Conservation (phyloP, 768 basidiomycete species). For the Gloeostereum incarnatum region DNA sequence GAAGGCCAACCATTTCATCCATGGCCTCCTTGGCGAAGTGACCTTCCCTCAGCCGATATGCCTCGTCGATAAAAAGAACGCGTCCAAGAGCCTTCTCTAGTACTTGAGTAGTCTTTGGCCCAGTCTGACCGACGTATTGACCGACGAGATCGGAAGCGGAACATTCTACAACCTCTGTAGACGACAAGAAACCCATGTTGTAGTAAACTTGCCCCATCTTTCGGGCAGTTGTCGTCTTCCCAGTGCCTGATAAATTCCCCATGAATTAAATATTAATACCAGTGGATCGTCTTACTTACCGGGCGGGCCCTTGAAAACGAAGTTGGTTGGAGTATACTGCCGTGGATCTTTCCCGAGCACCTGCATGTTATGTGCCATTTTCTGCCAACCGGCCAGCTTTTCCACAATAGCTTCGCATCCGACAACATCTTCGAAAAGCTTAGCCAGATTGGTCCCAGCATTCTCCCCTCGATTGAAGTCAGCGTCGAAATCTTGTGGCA, state of each 20-base stretch:
- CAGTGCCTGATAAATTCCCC: conserved; percentile 25
- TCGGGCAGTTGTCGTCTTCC: conserved; percentile 42
- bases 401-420: conserved; percentile 46
- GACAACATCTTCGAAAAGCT: conserved; percentile 54
- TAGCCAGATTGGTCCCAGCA: conserved; percentile 39
- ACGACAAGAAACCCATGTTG: conserved; percentile 40
- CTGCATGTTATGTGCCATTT: conserved; percentile 34
- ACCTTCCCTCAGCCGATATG: conserved; percentile 53
- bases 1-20: conserved; percentile 56
- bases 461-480: conserved; percentile 41
- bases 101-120: conserved; percentile 50
- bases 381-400: conserved; percentile 43
- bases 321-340: conserved; percentile 53
- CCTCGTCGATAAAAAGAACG: conserved; percentile 67
- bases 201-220: conserved; percentile 44
- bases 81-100: conserved; percentile 60
- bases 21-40: conserved; percentile 64
- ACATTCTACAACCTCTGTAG: conserved; percentile 50
- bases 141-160: conserved; percentile 65
- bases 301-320: conserved; percentile 69
- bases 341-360: conserved; percentile 29
- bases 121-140: conserved; percentile 64
- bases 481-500: conserved; percentile 56
- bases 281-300: conserved; percentile 23
- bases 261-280: conserved; percentile 1